Evolutionary conservation across 2,329 filamentous ascomycete species (phyloP).

Genomic region (Triangularia setosa): DNA sequence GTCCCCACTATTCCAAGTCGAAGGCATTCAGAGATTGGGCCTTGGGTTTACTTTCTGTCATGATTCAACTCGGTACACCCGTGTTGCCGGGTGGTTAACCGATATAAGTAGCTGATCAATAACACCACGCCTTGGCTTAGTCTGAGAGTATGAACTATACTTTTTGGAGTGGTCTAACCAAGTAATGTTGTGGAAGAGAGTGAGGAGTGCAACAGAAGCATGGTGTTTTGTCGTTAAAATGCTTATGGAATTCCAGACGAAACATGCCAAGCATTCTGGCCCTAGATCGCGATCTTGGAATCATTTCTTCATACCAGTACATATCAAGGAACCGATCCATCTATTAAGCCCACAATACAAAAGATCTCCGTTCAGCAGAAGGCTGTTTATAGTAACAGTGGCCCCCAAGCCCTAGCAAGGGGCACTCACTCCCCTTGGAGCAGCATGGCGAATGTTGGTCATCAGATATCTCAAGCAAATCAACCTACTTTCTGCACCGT

Average conservation of each 20-base stretch:
- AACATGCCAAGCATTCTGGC: neutral
- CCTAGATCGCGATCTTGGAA: neutral
- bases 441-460: neutral
- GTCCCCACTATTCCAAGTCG: neutral
- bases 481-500: neutral
- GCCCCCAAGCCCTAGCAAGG: neutral
- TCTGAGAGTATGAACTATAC: neutral
- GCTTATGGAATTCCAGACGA: neutral
- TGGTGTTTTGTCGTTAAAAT: neutral
- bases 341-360: neutral
- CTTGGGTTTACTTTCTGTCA: neutral
- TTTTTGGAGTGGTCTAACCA: neutral
- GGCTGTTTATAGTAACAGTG: neutral
- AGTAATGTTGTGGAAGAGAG: neutral
- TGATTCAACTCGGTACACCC: neutral
- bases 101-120: neutral
- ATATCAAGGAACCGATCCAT: neutral
- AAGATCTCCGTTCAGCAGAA: neutral
- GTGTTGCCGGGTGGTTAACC: neutral
- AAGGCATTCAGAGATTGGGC: neutral
- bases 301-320: neutral
- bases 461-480: neutral
- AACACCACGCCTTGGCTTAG: neutral
- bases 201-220: neutral
- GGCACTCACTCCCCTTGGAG: neutral